Base-by-base conservation (phyloP, 2,329 filamentous ascomycete species). In the Colletotrichum noveboracense region DNA sequence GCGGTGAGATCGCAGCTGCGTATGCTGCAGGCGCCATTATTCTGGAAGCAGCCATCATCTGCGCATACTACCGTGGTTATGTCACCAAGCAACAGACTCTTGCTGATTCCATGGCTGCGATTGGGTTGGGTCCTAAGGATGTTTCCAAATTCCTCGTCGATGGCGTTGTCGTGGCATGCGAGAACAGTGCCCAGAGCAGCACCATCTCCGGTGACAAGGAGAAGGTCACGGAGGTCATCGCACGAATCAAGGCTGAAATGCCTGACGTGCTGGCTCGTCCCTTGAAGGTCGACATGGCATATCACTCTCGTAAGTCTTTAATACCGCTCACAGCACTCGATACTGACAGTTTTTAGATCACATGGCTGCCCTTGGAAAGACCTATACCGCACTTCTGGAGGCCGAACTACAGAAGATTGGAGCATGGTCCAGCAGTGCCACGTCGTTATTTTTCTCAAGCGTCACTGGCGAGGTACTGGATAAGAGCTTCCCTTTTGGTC, bases 1-100 rank as follows among this genome's bases (percentile, higher is more conserved):
- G 79, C 7, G 87, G 87, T 1, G 87, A 88, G 75, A 86, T 88
- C 34, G 86, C 83, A 0, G 87, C 86, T 3, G 86, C 87, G 0
- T 88, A 88, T 61, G 85, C 85, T 1, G 80, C 83, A 1, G 84
- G 85, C 1, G 70, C 77, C 3, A 71, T 88, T 3, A 80, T 83
- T 0, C 74, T 80, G 1, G 72, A 80, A 16, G 82, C 83, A 3
- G 86, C 87, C 7, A 84, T 87, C 62, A 79, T 79, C 1, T 76
- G 81, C 0, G 85, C 86, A 18, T 67, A 60, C 18, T 72, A 0
- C 87, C 62, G 70, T 5, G 70, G 70, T 14, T 60, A 76, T 3
- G 43, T 66, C n/a, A 36, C 70, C 76, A 79, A 43, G 76, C 76
- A 14, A 38, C 24, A 60, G 16, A 62, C 43, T 56, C 66, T 24